phyloP scores from a whole-genome alignment of 345 rosid genomes.

The Linum lewisii region DNA sequence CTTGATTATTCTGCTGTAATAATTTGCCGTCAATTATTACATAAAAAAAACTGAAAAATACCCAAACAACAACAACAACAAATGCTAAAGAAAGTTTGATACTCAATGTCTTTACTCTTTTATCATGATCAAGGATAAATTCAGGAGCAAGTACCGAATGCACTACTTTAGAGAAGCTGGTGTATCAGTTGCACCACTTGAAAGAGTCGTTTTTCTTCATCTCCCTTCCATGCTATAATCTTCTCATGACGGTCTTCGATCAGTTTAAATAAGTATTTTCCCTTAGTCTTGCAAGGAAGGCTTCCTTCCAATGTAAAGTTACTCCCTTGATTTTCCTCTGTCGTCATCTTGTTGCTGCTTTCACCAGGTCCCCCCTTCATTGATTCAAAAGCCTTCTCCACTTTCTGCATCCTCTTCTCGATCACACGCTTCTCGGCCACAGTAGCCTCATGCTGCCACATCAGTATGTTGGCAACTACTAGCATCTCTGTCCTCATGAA shows the following conservation, averaged over 20 bases:
- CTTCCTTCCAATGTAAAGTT: no score
- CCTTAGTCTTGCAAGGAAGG: constrained; percentile 4
- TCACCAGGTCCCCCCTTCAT: not conserved
- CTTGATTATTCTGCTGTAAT: no score
- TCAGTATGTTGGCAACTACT: constrained; percentile 16
- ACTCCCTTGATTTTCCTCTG: no score
- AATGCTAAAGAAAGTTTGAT: no score
- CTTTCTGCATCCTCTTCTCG: constrained; percentile 10
- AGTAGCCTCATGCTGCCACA: constrained; percentile 9
- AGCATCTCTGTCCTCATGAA: constrained; percentile 23
- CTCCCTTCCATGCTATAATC: constrained; percentile 20
- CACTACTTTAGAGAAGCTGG: no score
- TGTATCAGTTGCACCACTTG: constrained; percentile 15
- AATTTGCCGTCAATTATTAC: no score
- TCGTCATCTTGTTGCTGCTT: not conserved
- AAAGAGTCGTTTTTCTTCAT: constrained; percentile 15
- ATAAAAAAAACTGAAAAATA: no score
- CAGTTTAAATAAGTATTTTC: constrained; percentile 8
- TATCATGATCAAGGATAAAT: no score
- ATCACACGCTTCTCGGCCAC: constrained; percentile 18
- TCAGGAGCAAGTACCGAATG: no score
- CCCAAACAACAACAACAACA: no score
- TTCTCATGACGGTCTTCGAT: constrained; percentile 13
- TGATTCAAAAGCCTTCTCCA: constrained; percentile 12
- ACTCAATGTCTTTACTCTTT: no score